Conservation (phyloP, 2,329 filamentous ascomycete genomes). For the Diaporthe sp. region DNA sequence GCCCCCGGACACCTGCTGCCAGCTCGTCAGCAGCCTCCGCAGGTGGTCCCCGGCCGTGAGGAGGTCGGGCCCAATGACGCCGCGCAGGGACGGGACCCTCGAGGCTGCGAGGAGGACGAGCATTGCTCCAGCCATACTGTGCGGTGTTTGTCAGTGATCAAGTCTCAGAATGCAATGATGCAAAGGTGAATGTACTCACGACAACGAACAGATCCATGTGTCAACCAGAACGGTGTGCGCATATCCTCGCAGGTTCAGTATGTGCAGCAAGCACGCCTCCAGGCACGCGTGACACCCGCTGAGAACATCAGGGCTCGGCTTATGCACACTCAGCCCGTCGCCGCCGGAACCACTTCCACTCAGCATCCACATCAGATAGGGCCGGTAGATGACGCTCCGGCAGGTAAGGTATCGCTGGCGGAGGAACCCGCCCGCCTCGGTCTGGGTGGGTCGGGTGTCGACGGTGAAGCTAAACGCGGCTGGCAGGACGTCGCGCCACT, state of each 20-base stretch:
- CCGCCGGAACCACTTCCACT: constrained; percentile 48
- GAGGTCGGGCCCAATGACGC: constrained; percentile 51
- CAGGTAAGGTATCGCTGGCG: constrained; percentile 63
- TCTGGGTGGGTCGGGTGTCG: constrained; percentile 43
- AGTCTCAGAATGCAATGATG: background rate
- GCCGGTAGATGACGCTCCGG: constrained; percentile 62
- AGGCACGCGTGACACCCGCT: constrained; percentile 56
- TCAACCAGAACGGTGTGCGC: constrained; percentile 63
- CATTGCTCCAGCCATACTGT: constrained; percentile 61
- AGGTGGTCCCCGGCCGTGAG: constrained; percentile 54
- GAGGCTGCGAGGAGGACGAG: constrained; percentile 58
- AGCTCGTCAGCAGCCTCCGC: constrained; percentile 50
- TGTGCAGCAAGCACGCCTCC: constrained; percentile 59
- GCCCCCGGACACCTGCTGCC: constrained; percentile 52
- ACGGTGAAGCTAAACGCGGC: constrained; percentile 54
- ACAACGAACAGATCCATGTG: constrained; percentile 65
- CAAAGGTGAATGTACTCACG: constrained; percentile 49
- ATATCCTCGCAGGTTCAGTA: constrained; percentile 58
- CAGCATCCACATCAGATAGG: constrained; percentile 61
- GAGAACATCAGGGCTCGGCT: constrained; percentile 47
- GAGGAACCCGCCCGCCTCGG: constrained; percentile 58
- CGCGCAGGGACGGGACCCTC: constrained; percentile 49
- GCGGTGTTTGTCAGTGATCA: background rate
- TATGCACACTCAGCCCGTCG: constrained; percentile 33
- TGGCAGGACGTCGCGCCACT: constrained; percentile 59